These are phyloP conservation scores for Tylopilus subfusipes DNA, from an alignment of 768 basidiomycete species.

Conservation along the genomic window DNA sequence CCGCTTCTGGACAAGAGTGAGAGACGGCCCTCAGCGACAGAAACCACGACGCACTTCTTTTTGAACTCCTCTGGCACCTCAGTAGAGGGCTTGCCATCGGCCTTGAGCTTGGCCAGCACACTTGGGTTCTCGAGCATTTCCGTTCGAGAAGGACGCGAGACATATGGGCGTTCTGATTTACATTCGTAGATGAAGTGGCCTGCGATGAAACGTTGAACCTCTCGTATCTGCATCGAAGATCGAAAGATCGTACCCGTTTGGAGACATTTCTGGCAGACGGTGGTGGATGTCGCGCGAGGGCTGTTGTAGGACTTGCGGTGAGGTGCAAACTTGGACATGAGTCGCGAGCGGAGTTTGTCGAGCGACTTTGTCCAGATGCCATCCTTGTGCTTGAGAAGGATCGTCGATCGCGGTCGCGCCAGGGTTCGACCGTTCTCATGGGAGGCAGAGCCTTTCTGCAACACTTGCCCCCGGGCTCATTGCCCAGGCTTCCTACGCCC, in stretches of 20 bases:
- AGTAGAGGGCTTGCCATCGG: slow-evolving; percentile 70
- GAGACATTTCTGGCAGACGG: slow-evolving; percentile 83
- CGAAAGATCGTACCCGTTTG: slow-evolving; percentile 44
- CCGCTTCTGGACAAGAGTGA: slow-evolving; percentile 49
- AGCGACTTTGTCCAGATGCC: background rate
- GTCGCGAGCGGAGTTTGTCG: slow-evolving; percentile 12
- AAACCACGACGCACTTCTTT: slow-evolving; percentile 51
- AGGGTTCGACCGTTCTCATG: slow-evolving; percentile 39
- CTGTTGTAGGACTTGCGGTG: slow-evolving; percentile 60
- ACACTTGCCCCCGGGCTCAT: slow-evolving; percentile 39
- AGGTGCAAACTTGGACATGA: slow-evolving; percentile 80
- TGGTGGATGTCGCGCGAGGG: slow-evolving; percentile 60
- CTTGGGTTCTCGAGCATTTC: slow-evolving; percentile 80
- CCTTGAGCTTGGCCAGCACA: slow-evolving; percentile 60
- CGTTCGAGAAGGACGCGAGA: slow-evolving; percentile 85
- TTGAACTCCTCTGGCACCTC: slow-evolving; percentile 92
- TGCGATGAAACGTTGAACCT: slow-evolving; percentile 19
- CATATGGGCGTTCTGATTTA: slow-evolving; percentile 75
- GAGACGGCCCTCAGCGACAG: background rate
- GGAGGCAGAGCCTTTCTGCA: slow-evolving; percentile 67
- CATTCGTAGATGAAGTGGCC: slow-evolving; percentile 94
- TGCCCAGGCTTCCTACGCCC: slow-evolving; percentile 59
- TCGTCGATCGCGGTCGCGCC: slow-evolving; percentile 11
- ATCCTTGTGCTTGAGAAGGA: slow-evolving; percentile 13
- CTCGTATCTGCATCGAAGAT: slow-evolving; percentile 4